phyloP scores from a whole-genome alignment of 176 grass and related monocot genomes.

The Juncus effusus region DNA sequence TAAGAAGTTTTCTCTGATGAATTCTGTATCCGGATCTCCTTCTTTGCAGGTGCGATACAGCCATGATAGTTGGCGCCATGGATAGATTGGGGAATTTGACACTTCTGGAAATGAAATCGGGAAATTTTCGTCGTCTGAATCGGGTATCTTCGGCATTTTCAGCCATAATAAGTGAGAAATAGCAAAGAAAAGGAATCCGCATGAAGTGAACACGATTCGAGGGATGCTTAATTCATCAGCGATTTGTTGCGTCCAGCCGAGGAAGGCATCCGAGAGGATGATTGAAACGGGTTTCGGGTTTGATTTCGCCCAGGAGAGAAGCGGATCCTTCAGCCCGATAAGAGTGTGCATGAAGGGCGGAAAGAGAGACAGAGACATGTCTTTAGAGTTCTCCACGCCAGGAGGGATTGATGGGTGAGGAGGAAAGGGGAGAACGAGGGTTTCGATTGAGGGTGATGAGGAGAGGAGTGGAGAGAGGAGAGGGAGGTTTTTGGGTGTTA shows the following conservation, averaged over 20 bases:
- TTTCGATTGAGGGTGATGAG: slow-evolving; percentile 30
- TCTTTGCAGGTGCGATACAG: slow-evolving; percentile 34
- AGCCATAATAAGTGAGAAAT: slow-evolving; percentile 40
- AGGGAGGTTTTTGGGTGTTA: slow-evolving; percentile 39
- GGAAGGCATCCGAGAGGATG: slow-evolving; percentile 56
- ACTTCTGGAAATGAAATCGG: slow-evolving; percentile 32
- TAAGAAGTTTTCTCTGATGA: slow-evolving; percentile 42
- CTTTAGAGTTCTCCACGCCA: slow-evolving; percentile 45
- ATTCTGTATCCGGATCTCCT: slow-evolving; percentile 31
- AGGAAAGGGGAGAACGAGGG: slow-evolving; percentile 56
- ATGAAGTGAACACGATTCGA: slow-evolving; percentile 47
- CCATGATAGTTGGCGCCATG: slow-evolving; percentile 45
- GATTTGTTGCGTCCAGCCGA: slow-evolving; percentile 57
- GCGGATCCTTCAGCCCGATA: slow-evolving; percentile 8
- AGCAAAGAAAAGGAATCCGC: slow-evolving; percentile 35
- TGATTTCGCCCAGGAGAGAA: slow-evolving; percentile 20
- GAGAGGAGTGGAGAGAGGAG: slow-evolving; percentile 56
- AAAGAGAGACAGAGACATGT: slow-evolving; percentile 23
- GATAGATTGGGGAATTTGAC: slow-evolving; percentile 26
- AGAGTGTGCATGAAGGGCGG: slow-evolving; percentile 21
- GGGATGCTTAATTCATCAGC: slow-evolving; percentile 38
- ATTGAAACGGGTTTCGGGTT: slow-evolving; percentile 26
- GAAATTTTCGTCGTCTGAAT: slow-evolving; percentile 18
- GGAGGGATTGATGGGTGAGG: slow-evolving; percentile 33
- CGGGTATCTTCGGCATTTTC: slow-evolving; percentile 9